Evolutionary conservation across 1,284 basidiomycete species (phyloP), one percentile per base, ranked within the genome.

Genomic region (Veloboletus limbatus): DNA sequence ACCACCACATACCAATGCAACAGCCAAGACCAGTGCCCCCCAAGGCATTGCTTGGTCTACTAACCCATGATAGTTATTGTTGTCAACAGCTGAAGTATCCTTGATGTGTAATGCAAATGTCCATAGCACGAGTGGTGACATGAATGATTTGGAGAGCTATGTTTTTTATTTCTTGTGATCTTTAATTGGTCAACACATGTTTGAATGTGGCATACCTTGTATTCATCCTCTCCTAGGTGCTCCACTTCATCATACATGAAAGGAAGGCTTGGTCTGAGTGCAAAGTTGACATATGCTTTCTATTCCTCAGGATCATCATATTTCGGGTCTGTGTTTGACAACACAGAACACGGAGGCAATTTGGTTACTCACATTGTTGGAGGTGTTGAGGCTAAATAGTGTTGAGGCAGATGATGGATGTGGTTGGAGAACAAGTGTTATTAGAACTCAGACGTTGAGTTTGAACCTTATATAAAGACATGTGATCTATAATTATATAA

Each of bases 211-310:
- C 34, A 22, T 30, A 43, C 34, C 14, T 16, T 16, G 24, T 36
- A 43, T 11, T 7, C 1, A 28, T 36, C 20, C 1, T 1, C 34
- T 20, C 26, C 34, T 0, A 43, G 3, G 4, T 30, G 3, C 5
- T 30, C 42, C 7, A 43, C n/a, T 2, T 13, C 3, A 6, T 27
- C 42, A 30, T 43, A 43, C 33, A 43, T 43, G n/a, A 43, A 43
- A 8, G 27, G 34, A 16, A 43, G 26, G 26, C 17, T 43, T 7
- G 14, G 33, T 3, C 26, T 14, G 6, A 43, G 34, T 6, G 18
- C 42, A 30, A 36, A 43, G 0, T 43, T 8, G 4, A 43, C 14
- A 18, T 43, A 43, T 28, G 33, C 42, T 7, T 43, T 28, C 1
- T 11, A 10, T 14, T 36, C 25, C 34, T 27, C 13, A n/a, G 9